Conservation (phyloP, 139 green algal species). For the Limnomonas spitsbergensis region DNA sequence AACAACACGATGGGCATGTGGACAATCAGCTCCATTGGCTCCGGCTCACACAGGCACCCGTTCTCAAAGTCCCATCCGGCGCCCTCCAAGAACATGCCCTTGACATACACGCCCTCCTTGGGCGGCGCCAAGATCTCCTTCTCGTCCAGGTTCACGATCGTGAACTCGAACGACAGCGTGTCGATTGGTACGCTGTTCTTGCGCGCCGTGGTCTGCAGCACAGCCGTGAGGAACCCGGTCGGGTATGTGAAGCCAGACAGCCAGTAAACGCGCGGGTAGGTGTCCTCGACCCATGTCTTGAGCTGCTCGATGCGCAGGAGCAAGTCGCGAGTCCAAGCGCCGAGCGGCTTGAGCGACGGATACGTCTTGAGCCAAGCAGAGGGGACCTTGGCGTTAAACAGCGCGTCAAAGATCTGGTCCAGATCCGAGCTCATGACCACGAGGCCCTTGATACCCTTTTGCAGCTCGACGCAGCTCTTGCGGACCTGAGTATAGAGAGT, state of each 20-base stretch:
- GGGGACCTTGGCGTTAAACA: slow-evolving; percentile 65
- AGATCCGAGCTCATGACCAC: slow-evolving; percentile 83
- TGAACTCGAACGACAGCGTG: slow-evolving; percentile 79
- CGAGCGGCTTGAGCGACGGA: slow-evolving; percentile 77
- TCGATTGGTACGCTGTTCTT: slow-evolving; percentile 78
- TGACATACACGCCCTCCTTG: slow-evolving; percentile 83
- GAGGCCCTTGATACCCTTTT: slow-evolving; percentile 77
- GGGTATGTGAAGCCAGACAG: slow-evolving; percentile 85
- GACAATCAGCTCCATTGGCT: slow-evolving; percentile 88
- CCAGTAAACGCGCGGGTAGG: slow-evolving; percentile 81
- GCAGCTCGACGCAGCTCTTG: slow-evolving; percentile 56
- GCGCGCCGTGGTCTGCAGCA: slow-evolving; percentile 78
- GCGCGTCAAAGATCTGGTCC: slow-evolving; percentile 70
- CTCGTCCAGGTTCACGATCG: slow-evolving; percentile 71
- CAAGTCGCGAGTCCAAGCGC: slow-evolving; percentile 78
- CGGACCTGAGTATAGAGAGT: too few species aligned
- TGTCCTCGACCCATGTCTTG: slow-evolving; percentile 62
- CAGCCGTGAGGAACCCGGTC: slow-evolving; percentile 39
- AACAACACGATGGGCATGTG: slow-evolving; percentile 85
- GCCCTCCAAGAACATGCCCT: slow-evolving; percentile 79
- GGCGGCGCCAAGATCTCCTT: slow-evolving; percentile 65
- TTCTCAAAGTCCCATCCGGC: slow-evolving; percentile 81
- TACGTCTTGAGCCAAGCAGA: slow-evolving; percentile 76
- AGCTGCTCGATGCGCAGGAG: slow-evolving; percentile 74
- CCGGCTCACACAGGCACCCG: slow-evolving; percentile 75